Percentiles rank a stretch among this genome's conserved stretches.
These are phyloP conservation scores for Rhizoctonia solani DNA, from an alignment of 1,284 basidiomycete genomes.

Conservation along the genomic window DNA sequence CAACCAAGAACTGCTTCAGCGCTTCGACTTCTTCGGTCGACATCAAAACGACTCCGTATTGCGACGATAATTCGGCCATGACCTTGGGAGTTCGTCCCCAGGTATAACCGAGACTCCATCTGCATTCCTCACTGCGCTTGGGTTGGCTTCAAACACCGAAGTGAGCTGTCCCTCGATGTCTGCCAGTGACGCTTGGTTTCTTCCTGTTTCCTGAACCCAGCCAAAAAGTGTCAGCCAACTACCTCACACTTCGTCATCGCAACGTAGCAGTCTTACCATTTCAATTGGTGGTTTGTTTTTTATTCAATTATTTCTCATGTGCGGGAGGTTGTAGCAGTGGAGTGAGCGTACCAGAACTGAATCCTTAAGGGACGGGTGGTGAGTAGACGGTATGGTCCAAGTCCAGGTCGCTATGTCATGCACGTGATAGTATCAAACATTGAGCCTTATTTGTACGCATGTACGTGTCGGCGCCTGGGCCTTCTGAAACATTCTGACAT, in stretches of 20 bases:
- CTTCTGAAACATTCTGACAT: not conserved
- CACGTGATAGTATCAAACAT: constrained; percentile 29
- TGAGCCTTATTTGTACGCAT: not conserved
- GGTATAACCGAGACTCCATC: constrained; percentile 64
- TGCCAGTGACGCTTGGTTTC: constrained; percentile 54
- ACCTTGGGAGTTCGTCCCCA: constrained; percentile 69
- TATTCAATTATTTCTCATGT: constrained; percentile 4
- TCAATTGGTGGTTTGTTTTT: not conserved
- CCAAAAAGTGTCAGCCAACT: not conserved
- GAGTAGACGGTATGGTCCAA: not conserved
- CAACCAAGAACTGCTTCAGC: constrained; percentile 58
- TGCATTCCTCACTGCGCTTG: constrained; percentile 58
- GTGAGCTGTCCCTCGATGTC: constrained; percentile 69
- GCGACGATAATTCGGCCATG: constrained; percentile 60
- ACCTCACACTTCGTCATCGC: not conserved
- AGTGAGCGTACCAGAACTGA: not conserved
- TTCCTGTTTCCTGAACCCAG: constrained; percentile 37
- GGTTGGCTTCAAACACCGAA: constrained; percentile 66
- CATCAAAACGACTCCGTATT: constrained; percentile 62
- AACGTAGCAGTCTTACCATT: constrained; percentile 10
- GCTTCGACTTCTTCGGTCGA: constrained; percentile 59
- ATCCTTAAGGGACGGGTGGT: not conserved
- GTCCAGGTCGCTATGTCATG: constrained; percentile 2
- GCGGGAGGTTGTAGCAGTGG: not conserved
- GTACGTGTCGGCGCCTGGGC: constrained; percentile 1